A percentile compares a stretch with the other conserved stretches of the same genome.
Conservation (phyloP, 106 monocot genomes). For the Narthecium ossifragum region DNA sequence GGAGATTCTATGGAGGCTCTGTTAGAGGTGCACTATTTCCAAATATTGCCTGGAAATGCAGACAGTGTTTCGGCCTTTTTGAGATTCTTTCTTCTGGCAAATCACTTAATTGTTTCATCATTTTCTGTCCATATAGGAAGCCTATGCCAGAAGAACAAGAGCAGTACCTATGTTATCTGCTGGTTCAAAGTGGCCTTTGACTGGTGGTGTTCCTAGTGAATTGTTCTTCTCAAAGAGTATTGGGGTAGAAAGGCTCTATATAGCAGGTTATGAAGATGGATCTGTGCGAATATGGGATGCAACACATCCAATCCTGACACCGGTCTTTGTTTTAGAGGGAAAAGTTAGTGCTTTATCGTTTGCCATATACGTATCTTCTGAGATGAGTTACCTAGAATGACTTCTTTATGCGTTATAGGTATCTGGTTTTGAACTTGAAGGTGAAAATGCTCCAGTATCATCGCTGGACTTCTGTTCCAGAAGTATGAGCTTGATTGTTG, state of each 20-base stretch:
- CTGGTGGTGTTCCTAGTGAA: slow-evolving; percentile 76
- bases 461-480: slow-evolving; percentile 67
- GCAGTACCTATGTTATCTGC: slow-evolving; percentile 19
- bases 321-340: slow-evolving; percentile 49
- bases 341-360: slow-evolving; percentile 37
- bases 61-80: too few relatives aligned
- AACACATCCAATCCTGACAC: slow-evolving; percentile 55
- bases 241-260: slow-evolving; percentile 53
- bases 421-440: slow-evolving; percentile 36
- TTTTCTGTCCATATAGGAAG: slow-evolving; percentile 40
- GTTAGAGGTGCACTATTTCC: slow-evolving; percentile 41
- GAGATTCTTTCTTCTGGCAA: slow-evolving; percentile 1
- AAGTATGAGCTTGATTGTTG: slow-evolving; percentile 61
- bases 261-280: slow-evolving; percentile 96
- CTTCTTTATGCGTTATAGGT: slow-evolving; percentile 26
- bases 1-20: slow-evolving; percentile 23
- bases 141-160: slow-evolving; percentile 19
- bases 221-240: slow-evolving; percentile 26
- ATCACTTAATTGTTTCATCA: background rate
- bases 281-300: slow-evolving; percentile 96
- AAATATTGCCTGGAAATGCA: too few relatives aligned
- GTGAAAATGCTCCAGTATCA: slow-evolving; percentile 45
- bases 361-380: background rate
- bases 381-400: background rate
- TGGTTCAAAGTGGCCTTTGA: slow-evolving; percentile 85